Conservation (phyloP, 139 green algal species). For the Tetradesmus obliquus region DNA sequence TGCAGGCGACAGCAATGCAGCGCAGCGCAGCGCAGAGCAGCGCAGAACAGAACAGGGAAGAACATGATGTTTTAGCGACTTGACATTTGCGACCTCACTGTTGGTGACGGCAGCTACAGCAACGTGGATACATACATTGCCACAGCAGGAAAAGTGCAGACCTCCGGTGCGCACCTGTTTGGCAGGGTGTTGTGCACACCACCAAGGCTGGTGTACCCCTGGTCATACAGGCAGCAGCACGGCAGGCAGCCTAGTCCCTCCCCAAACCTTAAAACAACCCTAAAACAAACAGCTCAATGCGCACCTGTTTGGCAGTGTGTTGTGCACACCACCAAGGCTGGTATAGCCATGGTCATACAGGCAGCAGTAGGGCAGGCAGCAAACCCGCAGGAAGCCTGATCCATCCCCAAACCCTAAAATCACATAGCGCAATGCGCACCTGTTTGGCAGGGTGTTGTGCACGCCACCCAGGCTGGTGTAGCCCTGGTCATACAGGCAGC, state of each 20-base stretch:
- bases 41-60: too few species aligned
- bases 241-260: conserved; percentile 94
- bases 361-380: conserved; percentile 76
- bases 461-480: conserved; percentile 85
- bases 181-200: conserved; percentile 72
- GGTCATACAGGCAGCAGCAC: conserved; percentile 92
- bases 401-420: conserved; percentile 90
- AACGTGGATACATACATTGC: too few species aligned
- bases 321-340: conserved; percentile 72
- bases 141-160: too few species aligned
- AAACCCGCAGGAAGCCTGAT: conserved; percentile 86
- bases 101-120: too few species aligned
- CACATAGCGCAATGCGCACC: background rate
- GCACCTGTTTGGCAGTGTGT: conserved; percentile 83
- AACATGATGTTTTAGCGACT: too few species aligned
- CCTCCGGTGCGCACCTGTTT: conserved; percentile 81
- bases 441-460: conserved; percentile 80
- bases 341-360: conserved; percentile 94
- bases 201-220: conserved; percentile 88
- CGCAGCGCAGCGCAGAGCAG: too few species aligned
- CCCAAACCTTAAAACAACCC: conserved; percentile 64
- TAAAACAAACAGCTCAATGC: background rate
- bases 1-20: background rate
- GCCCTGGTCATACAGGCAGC: conserved; percentile 88
- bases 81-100: too few species aligned